Evolutionary conservation across 2,329 filamentous ascomycete genomes (phyloP), one percentile per base, ranked within the genome.

Genomic region (Monosporascus sp.): DNA sequence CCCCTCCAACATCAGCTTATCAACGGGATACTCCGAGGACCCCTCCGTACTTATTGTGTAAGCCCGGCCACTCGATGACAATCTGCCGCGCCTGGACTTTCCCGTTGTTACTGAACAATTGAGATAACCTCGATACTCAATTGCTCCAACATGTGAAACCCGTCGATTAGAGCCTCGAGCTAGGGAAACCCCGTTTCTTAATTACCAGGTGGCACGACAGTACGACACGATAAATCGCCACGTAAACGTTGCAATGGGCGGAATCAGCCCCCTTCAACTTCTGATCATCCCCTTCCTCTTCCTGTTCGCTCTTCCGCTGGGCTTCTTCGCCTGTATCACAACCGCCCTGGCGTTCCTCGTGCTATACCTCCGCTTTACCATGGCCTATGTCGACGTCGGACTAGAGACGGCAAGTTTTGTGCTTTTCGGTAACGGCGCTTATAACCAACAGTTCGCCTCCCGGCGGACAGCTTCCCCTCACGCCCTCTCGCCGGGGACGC

Each of bases 301-400:
- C 62, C 57, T 86, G 57, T 74, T 86, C 62, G 84, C 83, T 22
- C 70, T 87, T 14, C 85, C 86, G 8, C 75, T 88, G 50, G 77
- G 82, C 60, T 65, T 87, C 49, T 79, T 84, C 51, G 86, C 86
- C 50, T 79, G 77, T 57, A 70, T 87, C 57, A 88, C 86, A 35
- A 83, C 85, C 51, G 77, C 76, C 5, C 60, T 87, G 48, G 83
- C 86, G 39, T 80, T 86, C 58, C 74, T 79, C 38, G 74, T 86
- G 37, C 77, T 89, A 48, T 76, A 82, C 62, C 70, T 86, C 57
- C 78, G 85, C 24, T 78, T 85, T 24, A 71, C 79, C 46, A 64
- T 86, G 50, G 78, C 87, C 52, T 88, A 87, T 63, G 69, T 86
- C 55, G 83, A 88, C 62, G 74, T 88, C 50, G 78, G 75, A 44